Evolutionary conservation across 768 basidiomycete genomes (phyloP), one percentile per base, ranked within the genome.

Genomic region (Podaxis sp.): DNA sequence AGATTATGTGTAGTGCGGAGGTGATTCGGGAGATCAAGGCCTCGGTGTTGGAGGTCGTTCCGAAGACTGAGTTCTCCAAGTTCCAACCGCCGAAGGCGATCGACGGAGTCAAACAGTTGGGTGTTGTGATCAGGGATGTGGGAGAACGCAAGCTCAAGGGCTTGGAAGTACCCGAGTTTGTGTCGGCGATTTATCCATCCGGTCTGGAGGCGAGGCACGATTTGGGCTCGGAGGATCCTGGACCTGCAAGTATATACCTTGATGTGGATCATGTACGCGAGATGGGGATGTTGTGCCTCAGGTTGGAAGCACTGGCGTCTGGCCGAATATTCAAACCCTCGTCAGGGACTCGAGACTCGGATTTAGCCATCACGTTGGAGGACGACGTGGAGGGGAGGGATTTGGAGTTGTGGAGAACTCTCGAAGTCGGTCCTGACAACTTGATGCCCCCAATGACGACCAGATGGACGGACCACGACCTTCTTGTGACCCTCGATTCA

Each of bases 91-190:
- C 73, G 1, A 77, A 82, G 47, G 89, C 85, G 9, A 76, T 95
- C 53, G 89, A 92, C 23, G 91, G 87, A 5, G 86, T 98, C 61
- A 82, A 82, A 32, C 78, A 83, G 23, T 79, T 95, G 66, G 88
- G 88, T 0, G 77, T 93, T 38, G 76, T 79, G 36, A 80, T 95
- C 58, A 79, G 87, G 35, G 78, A 81, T n/a, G 81, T 95, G 16
- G 96, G 97, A 4, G 94, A 98, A 73, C 82, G 88, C 64, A 94
- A 93, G 71, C 84, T 98, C 63, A 98, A 98, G 73, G 97, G 97
- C 10, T 78, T 98, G 54, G 96, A 98, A 73, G 80, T 91, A 0
- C 93, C 94, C 1, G 96, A 98, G 73, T 80, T 82, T 64, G 77
- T 98, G 21, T 91, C 93, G n/a, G 71, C 88, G 16, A 79, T 98